These are phyloP conservation scores for Penicillium sp. DNA, from an alignment of 2,329 filamentous ascomycete genomes.

Conservation along the genomic window DNA sequence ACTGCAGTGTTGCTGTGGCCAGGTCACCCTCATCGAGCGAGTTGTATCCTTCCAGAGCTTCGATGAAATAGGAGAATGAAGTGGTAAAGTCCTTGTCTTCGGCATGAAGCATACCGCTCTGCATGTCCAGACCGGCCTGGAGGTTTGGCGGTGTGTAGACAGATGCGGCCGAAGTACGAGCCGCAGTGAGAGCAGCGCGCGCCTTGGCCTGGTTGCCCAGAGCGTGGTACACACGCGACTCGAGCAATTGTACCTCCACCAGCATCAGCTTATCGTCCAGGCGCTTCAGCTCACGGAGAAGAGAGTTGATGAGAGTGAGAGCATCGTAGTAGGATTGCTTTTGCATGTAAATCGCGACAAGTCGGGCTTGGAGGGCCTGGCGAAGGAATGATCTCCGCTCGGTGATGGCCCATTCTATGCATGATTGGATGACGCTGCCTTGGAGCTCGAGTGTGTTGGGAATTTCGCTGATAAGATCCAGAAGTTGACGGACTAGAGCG, in stretches of 20 bases:
- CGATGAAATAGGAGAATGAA: constrained; percentile 98
- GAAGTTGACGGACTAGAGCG: constrained; percentile 80
- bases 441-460: constrained; percentile 94
- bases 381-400: constrained; percentile 95
- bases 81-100: constrained; percentile 99
- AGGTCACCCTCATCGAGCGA: constrained; percentile 83
- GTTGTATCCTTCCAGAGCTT: constrained; percentile 96
- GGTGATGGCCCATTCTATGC: constrained; percentile 97
- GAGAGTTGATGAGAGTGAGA: constrained; percentile 91
- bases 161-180: constrained; percentile 90
- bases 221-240: constrained; percentile 96
- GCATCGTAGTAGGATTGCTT: constrained; percentile 98
- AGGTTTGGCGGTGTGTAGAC: constrained; percentile 95
- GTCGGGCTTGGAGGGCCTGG: constrained; percentile 94
- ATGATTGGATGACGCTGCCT: constrained; percentile 94
- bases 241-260: constrained; percentile 95
- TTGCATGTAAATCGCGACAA: constrained; percentile 92
- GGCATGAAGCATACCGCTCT: constrained; percentile 97
- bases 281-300: constrained; percentile 94
- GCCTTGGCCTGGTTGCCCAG: constrained; percentile 96
- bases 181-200: constrained; percentile 89
- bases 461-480: constrained; percentile 92
- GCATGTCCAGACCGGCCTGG: constrained; percentile 97
- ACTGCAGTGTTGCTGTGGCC: constrained; percentile 96
- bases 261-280: constrained; percentile 97